Conservation (phyloP, 345 rosid genomes). For the rapeseed (Brassica napus) region DNA sequence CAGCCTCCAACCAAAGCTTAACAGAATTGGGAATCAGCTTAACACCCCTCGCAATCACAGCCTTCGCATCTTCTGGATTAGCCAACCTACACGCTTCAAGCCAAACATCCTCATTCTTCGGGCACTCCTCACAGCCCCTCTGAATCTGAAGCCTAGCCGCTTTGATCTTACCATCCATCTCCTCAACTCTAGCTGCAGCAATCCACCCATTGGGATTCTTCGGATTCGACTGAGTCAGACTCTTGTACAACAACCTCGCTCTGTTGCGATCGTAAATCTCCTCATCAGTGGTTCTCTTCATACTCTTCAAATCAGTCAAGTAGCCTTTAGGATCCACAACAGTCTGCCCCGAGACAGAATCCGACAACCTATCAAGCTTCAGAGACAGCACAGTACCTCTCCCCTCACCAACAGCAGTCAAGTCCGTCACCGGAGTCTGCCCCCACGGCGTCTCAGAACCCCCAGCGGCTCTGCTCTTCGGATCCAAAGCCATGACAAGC, state of each 20-base stretch:
- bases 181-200: slow-evolving; percentile 95
- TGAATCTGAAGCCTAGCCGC: slow-evolving; percentile 79
- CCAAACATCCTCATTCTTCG: slow-evolving; percentile 90
- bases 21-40: slow-evolving; percentile 88
- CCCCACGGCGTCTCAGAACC: slow-evolving; percentile 90
- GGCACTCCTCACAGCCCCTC: slow-evolving; percentile 92
- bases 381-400: slow-evolving; percentile 91
- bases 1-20: slow-evolving; percentile 81
- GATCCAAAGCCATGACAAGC: slow-evolving; percentile 94
- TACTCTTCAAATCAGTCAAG: slow-evolving; percentile 87
- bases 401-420: slow-evolving; percentile 94
- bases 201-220: slow-evolving; percentile 97
- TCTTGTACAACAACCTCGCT: slow-evolving; percentile 86
- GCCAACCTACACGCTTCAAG: slow-evolving; percentile 89
- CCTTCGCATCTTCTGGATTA: slow-evolving; percentile 86
- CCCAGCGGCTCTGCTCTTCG: slow-evolving; percentile 75
- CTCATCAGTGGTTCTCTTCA: slow-evolving; percentile 95
- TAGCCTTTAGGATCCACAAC: slow-evolving; percentile 95
- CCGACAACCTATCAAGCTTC: slow-evolving; percentile 86
- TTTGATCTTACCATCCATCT: slow-evolving; percentile 89
- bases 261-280: slow-evolving; percentile 91
- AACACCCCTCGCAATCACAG: slow-evolving; percentile 81
- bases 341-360: slow-evolving; percentile 82
- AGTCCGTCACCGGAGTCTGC: slow-evolving; percentile 83
- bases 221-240: slow-evolving; percentile 81